phyloP scores from a whole-genome alignment of 2,329 filamentous ascomycete species.

The Fusarium ambrosium region DNA sequence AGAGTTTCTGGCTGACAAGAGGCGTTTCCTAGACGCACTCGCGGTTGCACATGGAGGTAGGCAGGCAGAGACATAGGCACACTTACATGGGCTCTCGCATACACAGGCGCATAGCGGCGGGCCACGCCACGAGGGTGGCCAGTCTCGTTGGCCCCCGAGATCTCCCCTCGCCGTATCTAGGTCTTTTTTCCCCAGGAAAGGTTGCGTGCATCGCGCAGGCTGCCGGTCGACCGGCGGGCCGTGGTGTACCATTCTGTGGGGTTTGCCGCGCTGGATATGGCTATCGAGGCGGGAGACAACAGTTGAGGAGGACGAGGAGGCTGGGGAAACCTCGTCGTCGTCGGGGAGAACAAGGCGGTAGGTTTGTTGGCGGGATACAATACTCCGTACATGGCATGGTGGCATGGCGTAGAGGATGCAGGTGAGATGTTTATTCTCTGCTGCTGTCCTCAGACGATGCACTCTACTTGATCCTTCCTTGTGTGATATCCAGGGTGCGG shows the following conservation, averaged over 20 bases:
- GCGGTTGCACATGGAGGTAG: conserved; percentile 8
- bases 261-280: conserved; percentile 20
- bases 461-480: not conserved
- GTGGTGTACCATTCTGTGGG: conserved; percentile 13
- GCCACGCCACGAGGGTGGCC: conserved; percentile 3
- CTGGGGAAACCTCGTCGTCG: conserved; percentile 1
- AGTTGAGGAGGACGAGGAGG: not conserved
- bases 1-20: conserved; percentile 18
- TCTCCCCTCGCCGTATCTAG: not conserved
- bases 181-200: conserved; percentile 7
- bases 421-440: not conserved
- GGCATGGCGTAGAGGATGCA: not conserved
- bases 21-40: conserved; percentile 12
- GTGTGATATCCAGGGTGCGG: not conserved
- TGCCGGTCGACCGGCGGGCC: conserved; percentile 22
- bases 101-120: conserved; percentile 10
- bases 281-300: not conserved
- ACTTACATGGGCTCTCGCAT: conserved; percentile 9
- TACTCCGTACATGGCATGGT: not conserved
- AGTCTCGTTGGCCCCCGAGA: not conserved
- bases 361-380: conserved; percentile 2
- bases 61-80: not conserved
- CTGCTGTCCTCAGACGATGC: not conserved
- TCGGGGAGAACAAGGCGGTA: not conserved
- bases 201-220: conserved; percentile 14